phyloP scores from a whole-genome alignment of 495 filamentous ascomycete genomes.

The Evernia prunastri region DNA sequence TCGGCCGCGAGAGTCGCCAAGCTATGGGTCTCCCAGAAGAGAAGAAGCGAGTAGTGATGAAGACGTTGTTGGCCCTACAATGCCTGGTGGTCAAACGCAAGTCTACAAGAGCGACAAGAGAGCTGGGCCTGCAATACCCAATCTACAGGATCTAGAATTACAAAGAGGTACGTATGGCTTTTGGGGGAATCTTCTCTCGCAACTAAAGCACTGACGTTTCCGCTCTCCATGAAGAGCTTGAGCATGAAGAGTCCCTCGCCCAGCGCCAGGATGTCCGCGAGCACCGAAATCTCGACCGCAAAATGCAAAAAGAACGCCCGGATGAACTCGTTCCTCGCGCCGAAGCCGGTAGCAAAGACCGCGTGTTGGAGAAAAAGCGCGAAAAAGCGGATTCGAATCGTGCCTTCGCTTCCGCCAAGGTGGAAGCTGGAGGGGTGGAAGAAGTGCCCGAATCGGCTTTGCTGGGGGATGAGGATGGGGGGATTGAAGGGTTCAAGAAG shows the following conservation, averaged over 20 bases:
- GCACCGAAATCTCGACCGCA: constrained; percentile 56
- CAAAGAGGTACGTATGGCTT: constrained; percentile 55
- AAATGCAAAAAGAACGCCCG: constrained; percentile 52
- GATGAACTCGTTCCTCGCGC: constrained; percentile 82
- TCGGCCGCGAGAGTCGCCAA: constrained; percentile 13
- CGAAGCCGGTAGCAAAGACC: constrained; percentile 76
- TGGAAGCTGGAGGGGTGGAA: constrained; percentile 22
- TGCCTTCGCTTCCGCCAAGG: constrained; percentile 36
- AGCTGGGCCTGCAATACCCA: constrained; percentile 70
- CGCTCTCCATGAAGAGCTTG: constrained; percentile 38
- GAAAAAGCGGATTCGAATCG: constrained; percentile 47
- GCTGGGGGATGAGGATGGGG: constrained; percentile 23
- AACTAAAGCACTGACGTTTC: neutral
- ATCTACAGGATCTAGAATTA: constrained; percentile 63
- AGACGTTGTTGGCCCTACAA: constrained; percentile 63
- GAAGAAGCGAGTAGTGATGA: constrained; percentile 44
- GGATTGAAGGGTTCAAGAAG: constrained; percentile 25
- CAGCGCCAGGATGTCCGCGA: constrained; percentile 50
- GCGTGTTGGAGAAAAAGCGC: constrained; percentile 75
- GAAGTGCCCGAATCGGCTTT: constrained; percentile 26
- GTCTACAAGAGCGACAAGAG: constrained; percentile 26
- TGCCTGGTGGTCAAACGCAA: constrained; percentile 42
- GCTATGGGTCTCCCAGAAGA: constrained; percentile 12
- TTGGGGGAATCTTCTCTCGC: neutral
- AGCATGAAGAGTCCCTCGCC: constrained; percentile 47